phyloP scores from a whole-genome alignment of 495 filamentous ascomycete species.

The Penicillium samsonianum region DNA sequence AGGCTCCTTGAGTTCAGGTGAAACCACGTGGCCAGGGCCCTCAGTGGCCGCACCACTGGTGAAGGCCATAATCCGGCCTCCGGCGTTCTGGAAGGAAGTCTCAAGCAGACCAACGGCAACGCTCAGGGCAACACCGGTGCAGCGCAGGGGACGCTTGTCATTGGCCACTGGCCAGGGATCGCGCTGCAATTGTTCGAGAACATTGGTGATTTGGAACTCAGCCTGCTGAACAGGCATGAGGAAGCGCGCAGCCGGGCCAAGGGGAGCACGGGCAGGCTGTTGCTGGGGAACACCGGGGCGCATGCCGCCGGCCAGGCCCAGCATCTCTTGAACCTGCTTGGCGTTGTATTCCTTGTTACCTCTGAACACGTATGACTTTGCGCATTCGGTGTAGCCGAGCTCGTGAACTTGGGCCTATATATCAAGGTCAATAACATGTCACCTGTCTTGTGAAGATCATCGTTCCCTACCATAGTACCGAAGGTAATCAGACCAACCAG shows the following conservation, averaged over 20 bases:
- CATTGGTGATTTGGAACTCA: slow-evolving; percentile 97
- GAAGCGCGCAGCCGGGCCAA: slow-evolving; percentile 86
- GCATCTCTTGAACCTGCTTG: slow-evolving; percentile 99
- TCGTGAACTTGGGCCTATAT: slow-evolving; percentile 90
- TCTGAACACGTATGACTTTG: slow-evolving; percentile 99
- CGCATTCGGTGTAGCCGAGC: slow-evolving; percentile 95
- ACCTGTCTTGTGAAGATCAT: neutral
- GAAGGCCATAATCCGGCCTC: slow-evolving; percentile 96
- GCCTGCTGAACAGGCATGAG: slow-evolving; percentile 92
- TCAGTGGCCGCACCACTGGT: slow-evolving; percentile 94
- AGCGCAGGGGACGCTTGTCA: slow-evolving; percentile 87
- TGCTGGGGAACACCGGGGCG: slow-evolving; percentile 67
- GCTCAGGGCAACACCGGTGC: slow-evolving; percentile 93
- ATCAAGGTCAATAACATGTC: slow-evolving; percentile 24
- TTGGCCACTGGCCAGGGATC: slow-evolving; percentile 98
- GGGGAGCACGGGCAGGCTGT: slow-evolving; percentile 76
- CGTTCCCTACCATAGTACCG: slow-evolving; percentile 82
- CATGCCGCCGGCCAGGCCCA: slow-evolving; percentile 69
- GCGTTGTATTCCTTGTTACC: slow-evolving; percentile 96
- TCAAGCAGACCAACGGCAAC: slow-evolving; percentile 93
- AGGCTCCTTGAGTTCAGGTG: slow-evolving; percentile 93
- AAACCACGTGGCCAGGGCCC: slow-evolving; percentile 95
- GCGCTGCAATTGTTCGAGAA: slow-evolving; percentile 93
- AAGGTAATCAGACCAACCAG: slow-evolving; percentile 94
- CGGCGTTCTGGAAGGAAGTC: slow-evolving; percentile 91